Base-by-base conservation (phyloP, 352 stramenopile genomes). In the Phytophthora rubi region DNA sequence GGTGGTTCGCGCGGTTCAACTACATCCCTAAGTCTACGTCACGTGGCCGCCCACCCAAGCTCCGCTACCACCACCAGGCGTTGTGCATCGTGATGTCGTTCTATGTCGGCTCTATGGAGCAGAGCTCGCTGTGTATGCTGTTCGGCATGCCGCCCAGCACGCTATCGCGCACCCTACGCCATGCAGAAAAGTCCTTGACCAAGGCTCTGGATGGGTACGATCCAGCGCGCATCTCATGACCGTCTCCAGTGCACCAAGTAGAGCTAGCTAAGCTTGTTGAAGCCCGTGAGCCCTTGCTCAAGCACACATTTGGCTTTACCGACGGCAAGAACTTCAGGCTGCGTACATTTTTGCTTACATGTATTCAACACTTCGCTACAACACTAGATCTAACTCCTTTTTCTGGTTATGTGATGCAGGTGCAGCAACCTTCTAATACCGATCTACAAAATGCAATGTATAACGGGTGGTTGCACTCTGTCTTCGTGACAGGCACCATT, bases 221-320 rank as follows among this genome's bases (percentile, higher is more conserved):
- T 5, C 12, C 39, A 1, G 39, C 39, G 39, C 12, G 39, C 13
- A 47, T 47, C 39, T 47, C 39, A 18, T 47, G 39, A 10, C 15
- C 39, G 39, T 18, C 39, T 47, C 39, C 39, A 2, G 4, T 10
- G 12, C 39, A 10, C 39, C 39, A 47, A 47, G 39, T 18, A 47
- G 39, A 47, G 39, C 39, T 47, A 18, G 39, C 39, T 47, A 47
- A 47, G 39, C 39, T 47, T 47, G 39, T 47, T 47, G 12, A 47
- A 18, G 39, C 15, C 39, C 39, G 5, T 16, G 39, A 47, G 39
- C 39, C 39, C 39, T 47, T 47, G 39, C 39, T 47, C 10, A 6
- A 47, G 39, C 39, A 47, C 12, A 47, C 12, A 10, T 47, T 47
- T 18, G 39, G 33, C 39, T 47, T 47, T 18, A 47, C 18, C 39